Evolutionary conservation across 1,284 basidiomycete species (phyloP).

Genomic region (Irpex sp.): DNA sequence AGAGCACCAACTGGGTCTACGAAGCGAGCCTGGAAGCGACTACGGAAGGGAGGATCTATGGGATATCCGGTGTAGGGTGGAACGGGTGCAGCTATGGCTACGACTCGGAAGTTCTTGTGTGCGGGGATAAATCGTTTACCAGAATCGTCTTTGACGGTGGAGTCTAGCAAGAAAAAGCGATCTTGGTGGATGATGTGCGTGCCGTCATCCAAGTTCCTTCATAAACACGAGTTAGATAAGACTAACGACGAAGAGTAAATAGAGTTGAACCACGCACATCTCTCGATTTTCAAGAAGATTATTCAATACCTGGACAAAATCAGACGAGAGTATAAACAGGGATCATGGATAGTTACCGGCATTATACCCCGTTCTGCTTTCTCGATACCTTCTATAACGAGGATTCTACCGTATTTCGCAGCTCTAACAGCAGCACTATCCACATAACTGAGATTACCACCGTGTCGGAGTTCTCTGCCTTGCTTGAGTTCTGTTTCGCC

Average conservation of each 20-base stretch:
- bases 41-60: slow-evolving; percentile 64
- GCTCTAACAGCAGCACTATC: slow-evolving; percentile 64
- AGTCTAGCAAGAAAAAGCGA: slow-evolving; percentile 47
- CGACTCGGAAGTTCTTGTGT: slow-evolving; percentile 59
- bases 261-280: slow-evolving; percentile 38
- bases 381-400: slow-evolving; percentile 67
- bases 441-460: slow-evolving; percentile 59
- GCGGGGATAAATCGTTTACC: slow-evolving; percentile 52
- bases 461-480: slow-evolving; percentile 57
- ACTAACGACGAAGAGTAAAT: too few species aligned
- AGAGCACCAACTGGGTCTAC: slow-evolving; percentile 55
- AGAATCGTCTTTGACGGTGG: slow-evolving; percentile 19
- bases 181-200: slow-evolving; percentile 70
- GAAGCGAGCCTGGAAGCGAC: slow-evolving; percentile 66
- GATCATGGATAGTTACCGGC: slow-evolving; percentile 25
- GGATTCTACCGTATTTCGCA: slow-evolving; percentile 60
- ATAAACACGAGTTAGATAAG: too few species aligned
- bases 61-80: slow-evolving; percentile 65
- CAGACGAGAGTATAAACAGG: not conserved
- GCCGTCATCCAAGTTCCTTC: slow-evolving; percentile 63
- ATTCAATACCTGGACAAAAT: slow-evolving; percentile 45
- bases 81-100: slow-evolving; percentile 63
- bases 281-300: slow-evolving; percentile 67
- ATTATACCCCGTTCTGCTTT: slow-evolving; percentile 61
- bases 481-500: slow-evolving; percentile 71